These are phyloP conservation scores for Penicillium olsonii DNA, from an alignment of 2,329 filamentous ascomycete genomes.

Conservation along the genomic window DNA sequence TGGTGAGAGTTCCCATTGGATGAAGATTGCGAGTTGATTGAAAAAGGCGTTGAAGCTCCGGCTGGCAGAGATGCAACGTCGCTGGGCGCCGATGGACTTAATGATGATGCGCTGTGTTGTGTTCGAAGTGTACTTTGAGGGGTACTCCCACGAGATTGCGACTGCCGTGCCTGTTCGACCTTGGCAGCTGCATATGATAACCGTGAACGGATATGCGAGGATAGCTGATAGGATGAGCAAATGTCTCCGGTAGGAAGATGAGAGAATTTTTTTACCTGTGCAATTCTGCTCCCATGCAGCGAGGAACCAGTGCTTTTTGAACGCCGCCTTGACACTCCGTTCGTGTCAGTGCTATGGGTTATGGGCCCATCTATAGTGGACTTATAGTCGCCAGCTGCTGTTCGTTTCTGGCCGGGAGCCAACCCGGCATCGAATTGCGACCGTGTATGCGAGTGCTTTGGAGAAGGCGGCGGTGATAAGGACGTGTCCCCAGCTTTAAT, in stretches of 20 bases:
- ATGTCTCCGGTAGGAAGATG: background rate
- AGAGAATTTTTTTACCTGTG: conserved; percentile 64
- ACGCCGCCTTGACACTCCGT: conserved; percentile 50
- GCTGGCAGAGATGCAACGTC: conserved; percentile 54
- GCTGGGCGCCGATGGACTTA: conserved; percentile 64
- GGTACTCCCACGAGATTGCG: conserved; percentile 64
- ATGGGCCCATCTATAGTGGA: conserved; percentile 28
- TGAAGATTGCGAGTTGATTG: conserved; percentile 9
- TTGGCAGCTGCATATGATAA: conserved; percentile 94
- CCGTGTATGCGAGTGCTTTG: conserved; percentile 3
- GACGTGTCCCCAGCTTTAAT: conserved; percentile 18
- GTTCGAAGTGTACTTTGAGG: conserved; percentile 15
- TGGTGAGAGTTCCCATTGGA: conserved; percentile 12
- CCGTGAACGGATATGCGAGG: conserved; percentile 76
- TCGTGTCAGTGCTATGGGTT: conserved; percentile 35
- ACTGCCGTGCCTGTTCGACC: conserved; percentile 86
- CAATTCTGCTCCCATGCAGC: conserved; percentile 69
- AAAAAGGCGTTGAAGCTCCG: conserved; percentile 16
- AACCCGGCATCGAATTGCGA: conserved; percentile 10
- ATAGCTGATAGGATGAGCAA: conserved; percentile 57
- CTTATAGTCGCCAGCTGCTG: conserved; percentile 74
- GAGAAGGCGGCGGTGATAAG: conserved; percentile 13
- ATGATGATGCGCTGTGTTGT: conserved; percentile 13
- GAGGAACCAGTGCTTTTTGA: conserved; percentile 72
- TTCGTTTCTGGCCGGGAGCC: conserved; percentile 65